Base-by-base conservation (phyloP, 2,329 filamentous ascomycete species). In the Juglanconis oblonga region DNA sequence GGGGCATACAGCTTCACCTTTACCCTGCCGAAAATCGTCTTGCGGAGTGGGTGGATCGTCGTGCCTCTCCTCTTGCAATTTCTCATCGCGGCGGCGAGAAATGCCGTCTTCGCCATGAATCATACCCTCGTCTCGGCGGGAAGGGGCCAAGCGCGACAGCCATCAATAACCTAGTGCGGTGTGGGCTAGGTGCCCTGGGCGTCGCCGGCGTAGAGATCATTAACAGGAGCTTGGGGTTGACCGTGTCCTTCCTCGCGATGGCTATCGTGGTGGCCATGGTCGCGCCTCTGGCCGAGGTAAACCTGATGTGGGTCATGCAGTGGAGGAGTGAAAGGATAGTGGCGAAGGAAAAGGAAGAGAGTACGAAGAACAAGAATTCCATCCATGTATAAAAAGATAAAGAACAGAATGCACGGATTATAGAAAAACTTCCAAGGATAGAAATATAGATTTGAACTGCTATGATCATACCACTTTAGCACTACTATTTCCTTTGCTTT, bases 51-150 rank as follows among this genome's bases (percentile, higher is more conserved):
- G 29, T 72, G 63, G 67, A 66, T 71, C 48, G 65, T 63, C 1
- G 60, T 72, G 2, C 71, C 69, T 10, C 65, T 70, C 29, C 33
- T 61, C 2, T 60, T 70, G 7, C 69, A 70, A 48, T 75, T 76
- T 58, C 29, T 76, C 8, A 73, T 77, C 44, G 73, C 74, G 1
- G 69, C 69, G 1, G 68, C 70, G 0, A 69, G 72, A 29, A 76
- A 73, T 45, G 74, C 75, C 4, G 65, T 76, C 1, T 76, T 76
- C 53, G 70, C 68, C 8, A 64, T 72, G 17, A 73, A 73, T 56
- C 68, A 70, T 53, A 71, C 72, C 4, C 65, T 74, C 17, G 64
- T 74, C 24, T 65, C 71, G 10, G 73, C 0, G 68, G 68, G 1
- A 64, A 65, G 29, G 67, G 69, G 2, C 71, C 73, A 2, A 69